Percentiles rank a stretch among this genome's conserved stretches.
These are phyloP conservation scores for Paradendryphiella salina DNA, from an alignment of 2,329 filamentous ascomycete species.

Conservation along the genomic window DNA sequence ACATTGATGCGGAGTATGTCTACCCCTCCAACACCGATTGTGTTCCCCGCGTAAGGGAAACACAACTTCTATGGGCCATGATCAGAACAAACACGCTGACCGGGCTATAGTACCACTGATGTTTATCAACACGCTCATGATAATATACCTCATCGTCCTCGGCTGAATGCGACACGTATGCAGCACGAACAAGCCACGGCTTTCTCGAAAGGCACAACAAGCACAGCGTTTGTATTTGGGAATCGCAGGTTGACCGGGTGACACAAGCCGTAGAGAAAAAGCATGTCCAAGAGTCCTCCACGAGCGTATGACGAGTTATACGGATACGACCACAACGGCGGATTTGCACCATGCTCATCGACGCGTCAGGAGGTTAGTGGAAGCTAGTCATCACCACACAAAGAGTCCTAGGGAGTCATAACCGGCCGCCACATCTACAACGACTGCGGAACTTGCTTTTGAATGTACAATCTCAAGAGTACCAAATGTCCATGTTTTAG, in stretches of 20 bases:
- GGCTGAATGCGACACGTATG: slow-evolving; percentile 31
- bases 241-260: background rate
- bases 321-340: background rate
- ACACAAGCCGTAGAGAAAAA: background rate
- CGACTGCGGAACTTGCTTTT: background rate
- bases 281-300: background rate
- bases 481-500: background rate
- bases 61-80: background rate
- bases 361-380: background rate
- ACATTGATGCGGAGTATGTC: slow-evolving; percentile 89
- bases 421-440: background rate
- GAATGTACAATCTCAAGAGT: background rate
- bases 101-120: slow-evolving; percentile 43
- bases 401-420: background rate
- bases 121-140: slow-evolving; percentile 47
- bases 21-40: background rate
- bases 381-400: background rate
- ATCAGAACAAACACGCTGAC: slow-evolving; percentile 14
- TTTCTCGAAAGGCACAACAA: slow-evolving; percentile 10
- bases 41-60: background rate
- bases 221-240: background rate
- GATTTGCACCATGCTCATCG: background rate
- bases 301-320: background rate
- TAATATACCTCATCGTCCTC: slow-evolving; percentile 45
- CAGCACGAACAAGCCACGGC: slow-evolving; percentile 3